phyloP scores from a whole-genome alignment of 345 rosid species.

The Eutrema yunnanense region DNA sequence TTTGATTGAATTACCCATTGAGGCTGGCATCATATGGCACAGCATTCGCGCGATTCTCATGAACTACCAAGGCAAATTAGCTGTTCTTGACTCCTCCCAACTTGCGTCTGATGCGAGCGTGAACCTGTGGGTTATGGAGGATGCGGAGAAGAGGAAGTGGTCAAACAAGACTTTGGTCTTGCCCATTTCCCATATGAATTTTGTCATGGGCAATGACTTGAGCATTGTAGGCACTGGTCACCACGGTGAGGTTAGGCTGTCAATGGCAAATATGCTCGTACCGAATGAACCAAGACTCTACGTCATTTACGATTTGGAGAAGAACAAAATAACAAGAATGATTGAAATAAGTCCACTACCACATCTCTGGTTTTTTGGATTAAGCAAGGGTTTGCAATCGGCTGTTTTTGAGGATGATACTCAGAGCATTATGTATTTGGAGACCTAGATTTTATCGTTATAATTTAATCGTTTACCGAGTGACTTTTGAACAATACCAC shows the following conservation, averaged over 20 bases:
- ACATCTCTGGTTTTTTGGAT: not conserved
- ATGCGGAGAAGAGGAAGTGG: too few relatives aligned
- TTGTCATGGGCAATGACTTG: not conserved
- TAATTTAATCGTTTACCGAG: too few relatives aligned
- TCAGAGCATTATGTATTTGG: not conserved
- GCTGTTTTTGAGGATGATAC: not conserved
- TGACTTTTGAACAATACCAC: not conserved
- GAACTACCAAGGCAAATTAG: too few relatives aligned
- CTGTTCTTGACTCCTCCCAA: too few relatives aligned
- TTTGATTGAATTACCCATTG: too few relatives aligned
- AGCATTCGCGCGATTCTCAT: too few relatives aligned
- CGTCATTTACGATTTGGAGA: not conserved
- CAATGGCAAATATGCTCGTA: too few relatives aligned
- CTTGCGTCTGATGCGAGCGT: too few relatives aligned
- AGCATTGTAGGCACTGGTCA: not conserved
- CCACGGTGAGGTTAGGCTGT: not conserved
- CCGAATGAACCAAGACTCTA: not conserved
- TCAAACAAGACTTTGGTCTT: too few relatives aligned
- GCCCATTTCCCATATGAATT: not conserved
- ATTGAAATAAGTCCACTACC: not conserved
- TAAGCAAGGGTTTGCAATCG: not conserved
- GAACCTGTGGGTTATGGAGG: too few relatives aligned
- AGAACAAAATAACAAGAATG: not conserved
- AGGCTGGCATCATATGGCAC: too few relatives aligned
- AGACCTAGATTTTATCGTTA: not conserved